Evolutionary conservation across 1,139 yeast genomes (phyloP).

Genomic region (Pichia sp.): DNA sequence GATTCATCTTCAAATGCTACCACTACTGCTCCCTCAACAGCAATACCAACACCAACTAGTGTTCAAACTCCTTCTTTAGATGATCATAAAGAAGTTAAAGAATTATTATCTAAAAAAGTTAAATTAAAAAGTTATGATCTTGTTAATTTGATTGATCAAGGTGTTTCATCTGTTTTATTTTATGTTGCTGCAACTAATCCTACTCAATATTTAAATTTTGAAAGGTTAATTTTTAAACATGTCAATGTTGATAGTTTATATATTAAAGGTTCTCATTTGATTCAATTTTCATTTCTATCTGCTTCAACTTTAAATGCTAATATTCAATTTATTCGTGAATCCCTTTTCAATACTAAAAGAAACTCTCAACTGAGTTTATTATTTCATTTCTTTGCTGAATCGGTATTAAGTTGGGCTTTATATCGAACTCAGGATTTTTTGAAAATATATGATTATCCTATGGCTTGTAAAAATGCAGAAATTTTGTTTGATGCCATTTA

Average conservation of each 20-base stretch:
- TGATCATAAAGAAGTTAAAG: constrained; percentile 9
- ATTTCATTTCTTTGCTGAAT: constrained; percentile 44
- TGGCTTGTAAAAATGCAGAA: constrained; percentile 18
- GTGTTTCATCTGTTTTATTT: constrained; percentile 19
- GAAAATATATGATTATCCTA: constrained; percentile 15
- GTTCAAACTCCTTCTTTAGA: not conserved
- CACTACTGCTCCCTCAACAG: not conserved
- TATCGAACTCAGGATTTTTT: constrained; percentile 47
- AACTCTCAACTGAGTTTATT: constrained; percentile 51
- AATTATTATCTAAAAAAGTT: not conserved
- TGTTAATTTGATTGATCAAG: constrained; percentile 15
- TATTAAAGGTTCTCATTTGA: constrained; percentile 45
- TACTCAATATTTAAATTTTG: constrained; percentile 39
- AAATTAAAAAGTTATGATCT: constrained; percentile 5
- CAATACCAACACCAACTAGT: not conserved
- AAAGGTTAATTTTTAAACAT: constrained; percentile 29
- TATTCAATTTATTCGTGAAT: constrained; percentile 36
- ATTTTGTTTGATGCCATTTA: constrained; percentile 24
- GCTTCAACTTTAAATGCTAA: constrained; percentile 35
- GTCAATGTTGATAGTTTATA: constrained; percentile 38
- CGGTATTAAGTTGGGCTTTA: constrained; percentile 50
- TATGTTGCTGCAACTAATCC: constrained; percentile 44
- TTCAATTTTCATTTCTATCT: constrained; percentile 45
- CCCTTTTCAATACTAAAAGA: constrained; percentile 40
- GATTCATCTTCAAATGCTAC: not conserved